A percentile compares a stretch with the other conserved stretches of the same genome.
Evolutionary conservation across 176 grass and related monocot genomes (phyloP).

Genomic region (Carex kokanica): DNA sequence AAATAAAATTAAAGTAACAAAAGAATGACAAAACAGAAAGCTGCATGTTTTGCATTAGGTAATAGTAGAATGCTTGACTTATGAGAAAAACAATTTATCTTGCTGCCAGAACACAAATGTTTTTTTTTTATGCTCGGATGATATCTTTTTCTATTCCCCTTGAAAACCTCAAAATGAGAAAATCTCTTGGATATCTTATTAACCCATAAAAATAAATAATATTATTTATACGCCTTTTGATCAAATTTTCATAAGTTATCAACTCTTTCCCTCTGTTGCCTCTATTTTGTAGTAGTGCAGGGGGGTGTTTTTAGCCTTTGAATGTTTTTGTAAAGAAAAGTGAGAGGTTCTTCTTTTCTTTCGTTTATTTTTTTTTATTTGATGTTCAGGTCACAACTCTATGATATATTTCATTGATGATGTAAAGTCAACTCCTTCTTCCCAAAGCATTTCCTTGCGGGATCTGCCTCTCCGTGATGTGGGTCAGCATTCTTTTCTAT

Average conservation of each 20-base stretch:
- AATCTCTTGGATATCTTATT: background rate
- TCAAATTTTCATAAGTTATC: background rate
- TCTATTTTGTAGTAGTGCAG: background rate
- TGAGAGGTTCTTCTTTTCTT: slow-evolving; percentile 26
- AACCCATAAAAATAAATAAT: background rate
- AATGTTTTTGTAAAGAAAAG: background rate
- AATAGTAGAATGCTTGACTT: background rate
- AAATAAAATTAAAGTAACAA: background rate
- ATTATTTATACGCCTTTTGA: background rate
- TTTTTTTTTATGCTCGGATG: background rate
- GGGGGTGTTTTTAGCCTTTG: background rate
- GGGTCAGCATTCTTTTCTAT: slow-evolving; percentile 98
- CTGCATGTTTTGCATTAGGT: background rate
- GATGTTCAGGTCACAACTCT: slow-evolving; percentile 80
- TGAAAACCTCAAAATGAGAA: background rate
- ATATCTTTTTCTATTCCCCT: background rate
- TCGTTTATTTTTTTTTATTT: slow-evolving; percentile 8
- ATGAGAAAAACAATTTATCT: background rate
- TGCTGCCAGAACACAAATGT: background rate
- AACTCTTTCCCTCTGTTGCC: background rate
- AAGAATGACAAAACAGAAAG: background rate
- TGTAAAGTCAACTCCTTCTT: slow-evolving; percentile 65
- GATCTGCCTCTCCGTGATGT: slow-evolving; percentile 99
- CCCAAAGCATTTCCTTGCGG: slow-evolving; percentile 70
- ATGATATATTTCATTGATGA: slow-evolving; percentile 97